Base-by-base conservation (phyloP, 2,329 filamentous ascomycete genomes). In the Blastomyces parvus region DNA sequence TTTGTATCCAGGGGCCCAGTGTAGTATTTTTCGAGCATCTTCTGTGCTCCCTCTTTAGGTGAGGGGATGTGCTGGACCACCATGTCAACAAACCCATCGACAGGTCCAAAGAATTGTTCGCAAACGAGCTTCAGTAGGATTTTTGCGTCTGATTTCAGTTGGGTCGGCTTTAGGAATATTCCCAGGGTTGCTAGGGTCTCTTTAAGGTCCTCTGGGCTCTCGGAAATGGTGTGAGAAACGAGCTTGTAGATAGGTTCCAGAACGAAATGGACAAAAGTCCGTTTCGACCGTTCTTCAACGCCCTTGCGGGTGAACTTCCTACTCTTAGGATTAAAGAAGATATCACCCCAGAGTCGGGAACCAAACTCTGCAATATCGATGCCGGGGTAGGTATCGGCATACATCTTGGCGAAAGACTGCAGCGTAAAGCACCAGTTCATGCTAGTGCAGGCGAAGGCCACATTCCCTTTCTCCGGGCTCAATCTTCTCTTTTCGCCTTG, bases 391-490 rank as follows among this genome's bases (percentile, higher is more conserved):
- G 84, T 90, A 68, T 96, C 89, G 6, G 91, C 87, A 74, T 99
- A 99, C 90, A 97, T 96, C 75, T 91, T 92, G 14, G 94, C 89
- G 73, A 99, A 99, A 1, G 92, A 97, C 66, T 88, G 87, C 42
- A 99, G 80, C 0, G 92, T 97, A 74, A 99, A 97, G 75, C 91
- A 96, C 94, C 94, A 99, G 63, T 90, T 89, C 88, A 97, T 93
- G 65, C 86, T 88, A 59, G 89, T 90, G 75, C 91, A 96, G 0
- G 93, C 90, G 73, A 99, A 99, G 11, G 95, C 87, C n/a, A 99
- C 94, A 73, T 99, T 99, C 66, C 94, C 94, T 78, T 92, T 96
- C 73, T 99, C 94, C 0, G 94, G 94, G 69, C 93, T 97, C 66
- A 99, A 77, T 67, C 94, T 86, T 76, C 85, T 86, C 65, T 84